Evolutionary conservation across 2,329 filamentous ascomycete genomes (phyloP).

Genomic region (Exophiala alcalophila): DNA sequence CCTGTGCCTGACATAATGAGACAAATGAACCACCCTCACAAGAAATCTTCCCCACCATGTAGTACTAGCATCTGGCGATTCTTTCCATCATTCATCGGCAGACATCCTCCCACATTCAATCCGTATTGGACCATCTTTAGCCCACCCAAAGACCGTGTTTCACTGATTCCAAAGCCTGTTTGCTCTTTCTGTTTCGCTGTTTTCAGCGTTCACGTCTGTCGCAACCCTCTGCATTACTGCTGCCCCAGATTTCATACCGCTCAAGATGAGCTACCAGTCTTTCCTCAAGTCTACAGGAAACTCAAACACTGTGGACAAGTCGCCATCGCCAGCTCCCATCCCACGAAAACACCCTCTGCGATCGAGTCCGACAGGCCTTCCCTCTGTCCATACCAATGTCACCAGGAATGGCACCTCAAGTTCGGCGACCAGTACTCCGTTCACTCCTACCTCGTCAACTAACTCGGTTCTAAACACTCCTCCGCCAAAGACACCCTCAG

Average conservation of each 20-base stretch:
- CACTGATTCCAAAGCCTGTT: too few relatives aligned
- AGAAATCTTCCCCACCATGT: too few relatives aligned
- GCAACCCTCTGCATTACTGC: too few relatives aligned
- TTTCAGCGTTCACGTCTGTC: too few relatives aligned
- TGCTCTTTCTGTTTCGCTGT: too few relatives aligned
- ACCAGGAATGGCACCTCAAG: constrained; percentile 11
- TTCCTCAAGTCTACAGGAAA: constrained; percentile 19
- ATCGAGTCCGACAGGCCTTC: constrained; percentile 2
- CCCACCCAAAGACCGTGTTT: too few relatives aligned
- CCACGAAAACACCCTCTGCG: constrained; percentile 20
- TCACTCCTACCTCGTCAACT: constrained; percentile 16
- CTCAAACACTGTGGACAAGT: constrained; percentile 7
- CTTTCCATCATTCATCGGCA: too few relatives aligned
- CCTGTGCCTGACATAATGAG: too few relatives aligned
- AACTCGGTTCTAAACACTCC: constrained; percentile 5
- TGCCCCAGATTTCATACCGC: background rate
- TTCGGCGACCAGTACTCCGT: constrained; percentile 4
- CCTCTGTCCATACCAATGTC: constrained; percentile 12
- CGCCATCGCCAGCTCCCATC: constrained; percentile 16
- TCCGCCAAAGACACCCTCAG: constrained; percentile 3
- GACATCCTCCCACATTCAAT: too few relatives aligned
- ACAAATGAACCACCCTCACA: too few relatives aligned
- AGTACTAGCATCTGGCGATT: too few relatives aligned
- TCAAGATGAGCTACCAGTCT: constrained; percentile 24
- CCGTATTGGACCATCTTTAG: too few relatives aligned